Conservation (phyloP, 2,329 filamentous ascomycete genomes). For the Penicillium sp. region DNA sequence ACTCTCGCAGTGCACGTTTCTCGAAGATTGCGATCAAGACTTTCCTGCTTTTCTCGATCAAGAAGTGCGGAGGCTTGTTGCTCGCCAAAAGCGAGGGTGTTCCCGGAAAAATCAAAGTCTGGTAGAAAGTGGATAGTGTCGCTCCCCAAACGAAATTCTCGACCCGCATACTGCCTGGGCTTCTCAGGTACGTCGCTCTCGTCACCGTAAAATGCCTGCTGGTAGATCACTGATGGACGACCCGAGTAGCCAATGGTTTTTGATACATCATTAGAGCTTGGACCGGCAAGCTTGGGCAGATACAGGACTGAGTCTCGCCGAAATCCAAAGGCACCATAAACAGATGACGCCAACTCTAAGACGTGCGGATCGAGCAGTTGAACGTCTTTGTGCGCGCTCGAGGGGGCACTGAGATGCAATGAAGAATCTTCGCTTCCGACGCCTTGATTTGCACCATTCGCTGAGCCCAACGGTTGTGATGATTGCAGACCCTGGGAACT, state of each 20-base stretch:
- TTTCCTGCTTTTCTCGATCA: conserved; percentile 50
- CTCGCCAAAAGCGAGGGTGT: conserved; percentile 51
- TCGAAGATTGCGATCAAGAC: conserved; percentile 48
- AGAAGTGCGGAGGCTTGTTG: conserved; percentile 40
- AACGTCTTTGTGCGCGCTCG: conserved; percentile 8
- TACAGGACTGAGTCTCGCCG: conserved; percentile 15
- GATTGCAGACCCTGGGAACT: conserved; percentile 13
- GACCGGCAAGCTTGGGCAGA: conserved; percentile 24
- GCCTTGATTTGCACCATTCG: conserved; percentile 1
- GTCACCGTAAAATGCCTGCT: conserved; percentile 77
- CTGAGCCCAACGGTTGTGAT: conserved; percentile 6
- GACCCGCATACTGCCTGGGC: conserved; percentile 76
- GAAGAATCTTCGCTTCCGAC: conserved; percentile 11
- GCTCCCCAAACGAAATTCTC: conserved; percentile 72
- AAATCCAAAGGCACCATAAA: conserved; percentile 29
- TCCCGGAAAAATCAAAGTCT: conserved; percentile 62
- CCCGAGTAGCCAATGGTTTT: conserved; percentile 52
- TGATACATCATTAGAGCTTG: conserved; percentile 42
- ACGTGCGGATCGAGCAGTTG: conserved; percentile 14
- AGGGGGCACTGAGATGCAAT: conserved; percentile 15
- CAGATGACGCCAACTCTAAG: conserved; percentile 13
- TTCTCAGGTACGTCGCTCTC: conserved; percentile 76
- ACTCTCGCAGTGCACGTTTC: conserved; percentile 56
- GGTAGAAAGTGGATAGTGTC: conserved; percentile 73
- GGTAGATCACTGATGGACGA: conserved; percentile 67